phyloP scores from a whole-genome alignment of 1,284 basidiomycete species.

The Moesziomyces antarcticus region DNA sequence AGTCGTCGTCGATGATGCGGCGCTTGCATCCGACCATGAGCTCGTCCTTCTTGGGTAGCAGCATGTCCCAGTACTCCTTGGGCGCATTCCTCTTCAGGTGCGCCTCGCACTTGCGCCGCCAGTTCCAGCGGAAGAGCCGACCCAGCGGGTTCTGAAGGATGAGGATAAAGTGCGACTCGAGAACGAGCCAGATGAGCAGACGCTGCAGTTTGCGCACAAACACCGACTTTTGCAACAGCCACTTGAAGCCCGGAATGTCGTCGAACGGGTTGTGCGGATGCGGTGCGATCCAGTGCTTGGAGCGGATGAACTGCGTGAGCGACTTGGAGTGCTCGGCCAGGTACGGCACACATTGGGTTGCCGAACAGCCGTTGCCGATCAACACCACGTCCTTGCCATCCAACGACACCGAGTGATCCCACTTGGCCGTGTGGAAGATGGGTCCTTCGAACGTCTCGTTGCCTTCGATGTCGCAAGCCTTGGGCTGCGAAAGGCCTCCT shows the following conservation, averaged over 20 bases:
- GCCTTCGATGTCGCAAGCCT: constrained; percentile 58
- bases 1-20: constrained; percentile 61
- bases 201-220: constrained; percentile 53
- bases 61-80: constrained; percentile 57
- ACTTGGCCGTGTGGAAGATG: constrained; percentile 67
- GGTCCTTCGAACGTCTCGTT: constrained; percentile 61
- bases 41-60: constrained; percentile 56
- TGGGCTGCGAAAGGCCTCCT: constrained; percentile 63
- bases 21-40: constrained; percentile 63
- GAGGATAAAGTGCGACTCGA: constrained; percentile 59
- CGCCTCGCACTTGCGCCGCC: constrained; percentile 46
- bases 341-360: constrained; percentile 60
- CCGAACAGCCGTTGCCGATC: constrained; percentile 65
- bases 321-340: constrained; percentile 53
- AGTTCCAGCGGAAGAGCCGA: constrained; percentile 40
- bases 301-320: constrained; percentile 60
- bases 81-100: constrained; percentile 61
- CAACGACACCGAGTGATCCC: constrained; percentile 65
- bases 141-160: constrained; percentile 48
- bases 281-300: constrained; percentile 63
- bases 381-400: constrained; percentile 66
- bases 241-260: constrained; percentile 51
- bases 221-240: constrained; percentile 49
- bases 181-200: constrained; percentile 53
- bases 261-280: constrained; percentile 51